Percentiles rank a stretch among this genome's conserved stretches.
phyloP scores from a whole-genome alignment of 441 rosid species.

The Erysimum pusillum region DNA sequence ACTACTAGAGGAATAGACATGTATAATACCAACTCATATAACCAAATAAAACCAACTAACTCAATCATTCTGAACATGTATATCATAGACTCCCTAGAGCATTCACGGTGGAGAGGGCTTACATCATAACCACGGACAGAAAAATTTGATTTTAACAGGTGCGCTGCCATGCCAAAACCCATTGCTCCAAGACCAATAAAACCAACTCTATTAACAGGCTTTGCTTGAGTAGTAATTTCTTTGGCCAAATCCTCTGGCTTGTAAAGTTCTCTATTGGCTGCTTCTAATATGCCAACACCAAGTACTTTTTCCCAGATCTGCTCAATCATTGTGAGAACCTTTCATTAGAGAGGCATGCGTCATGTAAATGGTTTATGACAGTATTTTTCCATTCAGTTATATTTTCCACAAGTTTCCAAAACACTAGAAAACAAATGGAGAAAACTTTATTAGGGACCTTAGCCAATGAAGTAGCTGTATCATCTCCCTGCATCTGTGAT shows the following conservation, averaged over 20 bases:
- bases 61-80: slow-evolving; percentile 31
- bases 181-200: slow-evolving; percentile 99
- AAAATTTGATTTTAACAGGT: slow-evolving; percentile 76
- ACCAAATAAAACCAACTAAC: slow-evolving; percentile 10
- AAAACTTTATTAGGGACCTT: slow-evolving; percentile 59
- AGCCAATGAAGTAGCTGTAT: slow-evolving; percentile 57
- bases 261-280: slow-evolving; percentile 76
- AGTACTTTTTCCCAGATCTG: slow-evolving; percentile 82
- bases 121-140: slow-evolving; percentile 84
- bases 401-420: slow-evolving; percentile 26
- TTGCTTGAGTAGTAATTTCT: slow-evolving; percentile 64
- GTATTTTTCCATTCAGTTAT: slow-evolving; percentile 29
- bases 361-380: slow-evolving; percentile 16
- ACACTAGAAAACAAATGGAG: slow-evolving; percentile 36
- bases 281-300: slow-evolving; percentile 70
- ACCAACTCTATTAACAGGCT: slow-evolving; percentile 71
- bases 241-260: slow-evolving; percentile 74
- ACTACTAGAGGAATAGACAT: background rate
- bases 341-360: slow-evolving; percentile 19
- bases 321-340: slow-evolving; percentile 26
- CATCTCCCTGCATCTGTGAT: slow-evolving; percentile 60
- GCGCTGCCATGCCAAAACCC: slow-evolving; percentile 98
- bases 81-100: slow-evolving; percentile 6
- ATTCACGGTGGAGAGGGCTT: slow-evolving; percentile 48
- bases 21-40: slow-evolving; percentile 11